Evolutionary conservation across 306 rosid species (phyloP).

Genomic region (Ormosia emarginata): DNA sequence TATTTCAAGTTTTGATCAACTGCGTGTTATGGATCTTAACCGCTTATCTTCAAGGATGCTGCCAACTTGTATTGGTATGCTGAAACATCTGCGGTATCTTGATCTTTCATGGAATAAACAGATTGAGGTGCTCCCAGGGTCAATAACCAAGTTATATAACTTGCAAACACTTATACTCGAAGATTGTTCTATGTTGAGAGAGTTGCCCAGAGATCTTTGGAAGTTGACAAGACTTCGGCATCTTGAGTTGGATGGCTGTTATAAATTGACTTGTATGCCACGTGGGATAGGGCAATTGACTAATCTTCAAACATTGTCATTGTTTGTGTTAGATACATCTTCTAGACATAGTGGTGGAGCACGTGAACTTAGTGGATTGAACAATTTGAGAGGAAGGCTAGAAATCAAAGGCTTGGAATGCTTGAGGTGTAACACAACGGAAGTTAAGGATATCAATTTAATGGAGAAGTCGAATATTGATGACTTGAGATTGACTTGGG

Average conservation of each 20-base stretch:
- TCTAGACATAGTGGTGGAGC: neutral
- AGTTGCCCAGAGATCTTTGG: neutral
- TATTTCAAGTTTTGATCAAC: neutral
- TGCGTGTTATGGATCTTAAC: neutral
- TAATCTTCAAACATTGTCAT: neutral
- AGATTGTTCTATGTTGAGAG: neutral
- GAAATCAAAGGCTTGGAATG: neutral
- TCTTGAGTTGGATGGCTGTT: neutral
- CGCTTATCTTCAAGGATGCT: neutral
- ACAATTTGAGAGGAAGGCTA: neutral
- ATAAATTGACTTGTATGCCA: neutral
- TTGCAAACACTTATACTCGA: neutral
- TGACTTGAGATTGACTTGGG: neutral
- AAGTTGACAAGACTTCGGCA: conserved; percentile 2
- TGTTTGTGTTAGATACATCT: neutral
- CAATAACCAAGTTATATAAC: neutral
- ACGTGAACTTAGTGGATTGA: neutral
- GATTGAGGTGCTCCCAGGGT: neutral
- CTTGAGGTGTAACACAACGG: neutral
- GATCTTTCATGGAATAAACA: neutral
- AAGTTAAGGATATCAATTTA: neutral
- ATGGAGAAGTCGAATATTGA: neutral
- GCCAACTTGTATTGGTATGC: neutral
- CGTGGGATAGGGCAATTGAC: neutral
- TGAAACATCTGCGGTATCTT: neutral